Evolutionary conservation across 2,329 filamentous ascomycete species (phyloP).

Genomic region (Kalaharituber pfeilii): DNA sequence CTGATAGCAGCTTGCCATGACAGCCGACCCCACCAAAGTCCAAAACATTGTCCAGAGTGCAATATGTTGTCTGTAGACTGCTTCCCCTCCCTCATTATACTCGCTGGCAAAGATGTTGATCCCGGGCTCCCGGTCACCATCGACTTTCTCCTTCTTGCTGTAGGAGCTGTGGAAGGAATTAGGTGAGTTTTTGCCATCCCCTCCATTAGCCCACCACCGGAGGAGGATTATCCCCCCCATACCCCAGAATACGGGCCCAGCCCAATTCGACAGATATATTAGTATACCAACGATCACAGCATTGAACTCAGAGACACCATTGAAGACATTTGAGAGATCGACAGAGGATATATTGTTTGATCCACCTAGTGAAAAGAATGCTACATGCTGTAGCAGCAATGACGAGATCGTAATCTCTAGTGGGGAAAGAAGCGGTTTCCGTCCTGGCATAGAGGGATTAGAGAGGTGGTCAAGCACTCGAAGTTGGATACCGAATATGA

Average conservation of each 20-base stretch:
- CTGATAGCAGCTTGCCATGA: conserved; percentile 77
- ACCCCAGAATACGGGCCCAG: conserved; percentile 74
- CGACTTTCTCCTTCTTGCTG: neutral
- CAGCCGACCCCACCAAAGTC: conserved; percentile 45
- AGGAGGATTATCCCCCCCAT: conserved; percentile 44
- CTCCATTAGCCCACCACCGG: conserved; percentile 23
- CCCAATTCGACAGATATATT: conserved; percentile 82
- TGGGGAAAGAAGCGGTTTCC: conserved; percentile 25
- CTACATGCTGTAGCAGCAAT: conserved; percentile 53
- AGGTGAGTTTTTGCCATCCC: neutral
- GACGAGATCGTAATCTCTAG: conserved; percentile 37
- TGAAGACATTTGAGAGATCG: conserved; percentile 87
- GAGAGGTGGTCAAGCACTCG: conserved; percentile 30
- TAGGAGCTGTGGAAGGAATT: neutral
- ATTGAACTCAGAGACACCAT: conserved; percentile 70
- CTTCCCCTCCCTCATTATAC: conserved; percentile 10
- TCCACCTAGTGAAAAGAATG: conserved; percentile 81
- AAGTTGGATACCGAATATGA: conserved; percentile 51
- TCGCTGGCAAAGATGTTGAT: too few relatives aligned
- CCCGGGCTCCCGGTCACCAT: conserved; percentile 19
- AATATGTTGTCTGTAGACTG: conserved; percentile 37
- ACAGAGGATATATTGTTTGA: conserved; percentile 93
- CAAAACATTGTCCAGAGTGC: conserved; percentile 53
- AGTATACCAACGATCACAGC: conserved; percentile 62
- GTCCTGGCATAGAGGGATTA: conserved; percentile 26